A percentile compares a stretch with the other conserved stretches of the same genome.
phyloP scores from a whole-genome alignment of 106 monocot genomes.

The Dendrobium officinale region DNA sequence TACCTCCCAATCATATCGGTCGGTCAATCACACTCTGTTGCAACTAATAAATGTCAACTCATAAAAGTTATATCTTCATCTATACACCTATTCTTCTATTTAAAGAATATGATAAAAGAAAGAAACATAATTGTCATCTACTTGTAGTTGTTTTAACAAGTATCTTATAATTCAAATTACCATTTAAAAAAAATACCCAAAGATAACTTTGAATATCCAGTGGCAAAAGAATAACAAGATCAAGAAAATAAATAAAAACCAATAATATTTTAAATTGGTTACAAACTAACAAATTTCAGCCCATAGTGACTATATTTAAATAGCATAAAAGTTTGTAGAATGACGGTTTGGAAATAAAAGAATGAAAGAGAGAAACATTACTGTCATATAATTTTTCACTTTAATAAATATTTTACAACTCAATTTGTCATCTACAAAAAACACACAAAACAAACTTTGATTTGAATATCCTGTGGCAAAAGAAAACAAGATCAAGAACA shows the following conservation, averaged over 20 bases:
- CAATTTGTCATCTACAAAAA: too few relatives aligned
- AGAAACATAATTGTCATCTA: not conserved
- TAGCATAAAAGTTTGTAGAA: not conserved
- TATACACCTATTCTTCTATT: too few relatives aligned
- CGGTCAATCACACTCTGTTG: too few relatives aligned
- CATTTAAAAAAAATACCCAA: too few relatives aligned
- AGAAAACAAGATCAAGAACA: not conserved
- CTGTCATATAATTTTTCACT: too few relatives aligned
- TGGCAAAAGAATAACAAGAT: not conserved
- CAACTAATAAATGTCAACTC: too few relatives aligned
- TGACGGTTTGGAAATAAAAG: not conserved
- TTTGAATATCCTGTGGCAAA: not conserved
- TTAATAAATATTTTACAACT: too few relatives aligned
- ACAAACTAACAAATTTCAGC: not conserved
- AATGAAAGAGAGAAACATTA: not conserved
- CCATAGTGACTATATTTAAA: not conserved
- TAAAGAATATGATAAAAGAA: not conserved
- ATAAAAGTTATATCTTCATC: too few relatives aligned
- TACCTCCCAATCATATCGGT: too few relatives aligned
- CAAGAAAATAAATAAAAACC: not conserved
- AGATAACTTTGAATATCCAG: not conserved
- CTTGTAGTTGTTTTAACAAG: too few relatives aligned
- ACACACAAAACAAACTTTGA: not conserved
- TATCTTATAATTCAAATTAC: too few relatives aligned
- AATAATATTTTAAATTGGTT: not conserved